A percentile compares a stretch with the other conserved stretches of the same genome.
Evolutionary conservation across 352 stramenopile genomes (phyloP).

Genomic region (Pythium aphanidermatum): DNA sequence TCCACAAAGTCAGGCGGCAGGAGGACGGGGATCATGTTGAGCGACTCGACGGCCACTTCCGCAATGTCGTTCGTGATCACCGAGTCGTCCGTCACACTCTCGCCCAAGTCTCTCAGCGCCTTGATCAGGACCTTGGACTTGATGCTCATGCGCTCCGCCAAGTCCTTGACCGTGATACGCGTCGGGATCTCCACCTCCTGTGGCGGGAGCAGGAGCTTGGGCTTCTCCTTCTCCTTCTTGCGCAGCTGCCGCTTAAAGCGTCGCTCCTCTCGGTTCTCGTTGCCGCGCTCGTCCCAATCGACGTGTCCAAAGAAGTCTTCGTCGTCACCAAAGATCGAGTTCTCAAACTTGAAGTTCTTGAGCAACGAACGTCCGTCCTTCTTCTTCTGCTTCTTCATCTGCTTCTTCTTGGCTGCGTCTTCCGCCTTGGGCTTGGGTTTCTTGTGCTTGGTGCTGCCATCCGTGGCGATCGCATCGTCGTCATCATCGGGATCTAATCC

Average conservation of each 20-base stretch:
- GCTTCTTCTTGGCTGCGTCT: constrained; percentile 35
- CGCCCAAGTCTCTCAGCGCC: constrained; percentile 57
- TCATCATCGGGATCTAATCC: constrained; percentile 25
- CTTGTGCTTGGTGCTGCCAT: constrained; percentile 29
- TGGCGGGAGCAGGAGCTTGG: constrained; percentile 30
- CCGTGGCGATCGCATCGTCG: constrained; percentile 18
- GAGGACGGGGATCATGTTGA: constrained; percentile 83
- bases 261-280: constrained; percentile 54
- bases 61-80: constrained; percentile 67
- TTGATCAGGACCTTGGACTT: constrained; percentile 66
- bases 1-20: constrained; percentile 80
- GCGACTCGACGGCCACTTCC: constrained; percentile 74
- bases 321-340: constrained; percentile 73
- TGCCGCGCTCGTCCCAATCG: constrained; percentile 55
- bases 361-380: constrained; percentile 64
- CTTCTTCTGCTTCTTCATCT: constrained; percentile 70
- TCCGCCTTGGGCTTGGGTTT: constrained; percentile 21
- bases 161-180: constrained; percentile 61
- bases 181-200: constrained; percentile 80
- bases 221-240: constrained; percentile 40
- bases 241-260: constrained; percentile 52
- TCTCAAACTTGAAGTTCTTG: constrained; percentile 84
- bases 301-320: constrained; percentile 70
- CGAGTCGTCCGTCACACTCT: constrained; percentile 69
- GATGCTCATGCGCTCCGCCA: constrained; percentile 76